Evolutionary conservation across 345 rosid species (phyloP), one percentile per base, ranked within the genome.

Genomic region (Eutrema yunnanense): DNA sequence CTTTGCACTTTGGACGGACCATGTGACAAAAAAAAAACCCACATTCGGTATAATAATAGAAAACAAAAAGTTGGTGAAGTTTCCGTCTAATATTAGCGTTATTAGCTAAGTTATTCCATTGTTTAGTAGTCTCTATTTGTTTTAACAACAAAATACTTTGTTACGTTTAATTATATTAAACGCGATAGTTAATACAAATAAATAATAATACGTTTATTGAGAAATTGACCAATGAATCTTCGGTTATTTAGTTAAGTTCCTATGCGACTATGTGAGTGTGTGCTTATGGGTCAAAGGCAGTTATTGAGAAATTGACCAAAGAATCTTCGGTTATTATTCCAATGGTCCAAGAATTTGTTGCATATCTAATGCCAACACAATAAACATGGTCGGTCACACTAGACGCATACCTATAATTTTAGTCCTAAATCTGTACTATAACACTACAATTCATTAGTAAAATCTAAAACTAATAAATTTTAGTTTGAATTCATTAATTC

Each of bases 1-100:
- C 75, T 76, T 76, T 76, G 66, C 66, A 69, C 38, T 62, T 69
- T 63, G 60, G 63, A 47, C 54, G 75, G 75, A 62, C 75, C 52
- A 61, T 52, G 56, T 30, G 65, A 44, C 67, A 19, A 62, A 16
- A 42, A 2, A 53, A 61, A 46, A 22, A 27, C 6, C 13, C 3
- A 54, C 27, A 46, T 44, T 37, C 36, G 57, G 55, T 29, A 50
- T 29, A 50, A 6, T 37, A 49, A 6, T 3, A 58, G 26, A 8
- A 0, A 54, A 13, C 0, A 30, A 37, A 63, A 5, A 11, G 9
- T 37, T 66, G 30, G 16, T 19, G 32, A 60, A 12, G 30, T 55
- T 65, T 57, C 19, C 22, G 13, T 49, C 6, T 74, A 67, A 59
- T 32, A 10, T 16, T 50, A 59, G 9, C 5, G 13, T 16, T 47